Evolutionary conservation across 2,329 filamentous ascomycete species (phyloP).

Genomic region (Phoma sp.): DNA sequence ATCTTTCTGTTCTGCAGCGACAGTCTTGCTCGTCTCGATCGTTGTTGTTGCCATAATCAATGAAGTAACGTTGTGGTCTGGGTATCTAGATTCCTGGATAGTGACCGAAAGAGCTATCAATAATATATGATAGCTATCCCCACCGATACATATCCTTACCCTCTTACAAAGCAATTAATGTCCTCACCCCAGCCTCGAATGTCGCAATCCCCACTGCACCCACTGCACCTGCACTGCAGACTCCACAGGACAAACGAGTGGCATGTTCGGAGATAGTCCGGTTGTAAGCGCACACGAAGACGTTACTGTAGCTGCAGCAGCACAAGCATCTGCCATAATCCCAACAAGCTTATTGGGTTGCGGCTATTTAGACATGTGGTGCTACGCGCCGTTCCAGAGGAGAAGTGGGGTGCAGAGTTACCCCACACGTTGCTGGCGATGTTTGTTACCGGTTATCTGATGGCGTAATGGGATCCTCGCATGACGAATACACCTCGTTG

Average conservation of each 20-base stretch:
- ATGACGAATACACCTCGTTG: conserved; percentile 24
- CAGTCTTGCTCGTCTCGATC: conserved; percentile 13
- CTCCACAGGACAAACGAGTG: not conserved
- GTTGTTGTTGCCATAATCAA: conserved; percentile 30
- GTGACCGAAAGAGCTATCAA: not conserved
- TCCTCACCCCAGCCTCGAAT: not conserved
- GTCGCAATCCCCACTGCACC: conserved; percentile 3
- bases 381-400: not conserved
- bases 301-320: not conserved
- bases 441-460: conserved; percentile 20
- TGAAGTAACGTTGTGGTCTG: not conserved
- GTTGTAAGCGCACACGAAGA: not conserved
- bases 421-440: conserved; percentile 11
- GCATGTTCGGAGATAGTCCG: not conserved
- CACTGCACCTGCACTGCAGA: not conserved
- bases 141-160: too few relatives aligned
- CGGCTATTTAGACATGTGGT: not conserved
- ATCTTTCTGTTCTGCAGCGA: conserved; percentile 13
- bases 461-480: conserved; percentile 31
- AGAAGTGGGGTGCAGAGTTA: conserved; percentile 8
- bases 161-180: not conserved
- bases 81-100: too few relatives aligned
- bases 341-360: conserved; percentile 1
- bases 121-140: too few relatives aligned
- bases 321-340: not conserved